Evolutionary conservation across 2,329 filamentous ascomycete species (phyloP).

Genomic region (Fusarium marasasianum): DNA sequence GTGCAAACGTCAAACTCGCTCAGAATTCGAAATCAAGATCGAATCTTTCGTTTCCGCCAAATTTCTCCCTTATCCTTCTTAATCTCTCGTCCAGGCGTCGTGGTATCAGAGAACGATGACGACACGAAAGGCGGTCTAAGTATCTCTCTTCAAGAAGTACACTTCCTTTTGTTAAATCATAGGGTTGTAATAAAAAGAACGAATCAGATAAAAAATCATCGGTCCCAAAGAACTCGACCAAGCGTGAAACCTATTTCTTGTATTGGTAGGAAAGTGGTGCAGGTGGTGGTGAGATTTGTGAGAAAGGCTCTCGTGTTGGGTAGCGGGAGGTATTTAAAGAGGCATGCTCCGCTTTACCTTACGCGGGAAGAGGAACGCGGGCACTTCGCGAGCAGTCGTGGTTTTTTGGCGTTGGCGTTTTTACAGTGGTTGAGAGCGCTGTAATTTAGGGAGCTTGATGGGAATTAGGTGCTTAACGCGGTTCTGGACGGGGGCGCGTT

Average conservation of each 20-base stretch:
- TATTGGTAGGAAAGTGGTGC: neutral
- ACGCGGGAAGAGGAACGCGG: slow-evolving; percentile 23
- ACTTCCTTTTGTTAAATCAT: neutral
- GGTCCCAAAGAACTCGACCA: slow-evolving; percentile 23
- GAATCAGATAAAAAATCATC: neutral
- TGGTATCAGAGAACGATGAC: slow-evolving; percentile 15
- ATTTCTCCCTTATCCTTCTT: neutral
- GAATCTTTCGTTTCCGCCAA: neutral
- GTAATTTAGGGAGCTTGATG: neutral
- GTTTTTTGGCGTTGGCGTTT: slow-evolving; percentile 31
- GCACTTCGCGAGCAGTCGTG: slow-evolving; percentile 22
- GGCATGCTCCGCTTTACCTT: slow-evolving; percentile 24
- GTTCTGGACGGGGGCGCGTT: slow-evolving; percentile 12
- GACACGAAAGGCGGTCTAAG: slow-evolving; percentile 29
- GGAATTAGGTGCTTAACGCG: slow-evolving; percentile 30
- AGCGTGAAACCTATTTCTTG: neutral
- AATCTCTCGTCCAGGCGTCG: neutral
- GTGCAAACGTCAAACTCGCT: neutral
- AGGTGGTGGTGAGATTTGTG: slow-evolving; percentile 4
- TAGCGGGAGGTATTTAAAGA: slow-evolving; percentile 39
- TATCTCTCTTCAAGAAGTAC: neutral
- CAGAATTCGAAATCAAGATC: neutral
- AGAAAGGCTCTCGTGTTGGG: slow-evolving; percentile 29
- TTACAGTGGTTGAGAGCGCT: slow-evolving; percentile 8
- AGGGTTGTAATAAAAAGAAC: neutral